phyloP scores from a whole-genome alignment of 106 monocot species.

The Allium cepa region DNA sequence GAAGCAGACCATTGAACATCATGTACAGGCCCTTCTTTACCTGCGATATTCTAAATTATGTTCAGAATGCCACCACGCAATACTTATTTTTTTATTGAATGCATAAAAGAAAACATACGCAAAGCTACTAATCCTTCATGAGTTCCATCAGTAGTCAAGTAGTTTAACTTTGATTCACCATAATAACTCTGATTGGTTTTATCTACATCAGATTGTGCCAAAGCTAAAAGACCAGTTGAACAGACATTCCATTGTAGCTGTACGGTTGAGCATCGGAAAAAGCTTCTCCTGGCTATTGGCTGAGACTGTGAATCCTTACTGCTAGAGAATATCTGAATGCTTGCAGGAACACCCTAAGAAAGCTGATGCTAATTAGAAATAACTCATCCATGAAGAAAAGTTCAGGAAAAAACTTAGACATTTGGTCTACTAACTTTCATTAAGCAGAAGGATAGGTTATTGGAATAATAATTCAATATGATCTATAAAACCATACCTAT shows the following conservation, averaged over 20 bases:
- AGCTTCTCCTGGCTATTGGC: conserved; percentile 78
- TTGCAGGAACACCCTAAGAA: conserved; percentile 85
- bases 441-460: too few relatives aligned
- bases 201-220: conserved; percentile 88
- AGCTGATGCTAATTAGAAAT: neutral
- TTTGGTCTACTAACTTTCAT: too few relatives aligned
- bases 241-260: conserved; percentile 75
- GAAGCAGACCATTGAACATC: conserved; percentile 92
- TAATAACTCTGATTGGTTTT: conserved; percentile 98
- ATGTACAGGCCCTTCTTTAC: conserved; percentile 96
- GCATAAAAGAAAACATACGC: conserved; percentile 33
- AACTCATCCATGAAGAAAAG: neutral
- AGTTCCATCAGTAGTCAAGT: conserved; percentile 79
- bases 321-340: conserved; percentile 85
- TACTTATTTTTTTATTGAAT: neutral
- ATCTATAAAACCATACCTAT: too few relatives aligned
- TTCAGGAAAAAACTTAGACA: too few relatives aligned
- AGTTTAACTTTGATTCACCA: conserved; percentile 94
- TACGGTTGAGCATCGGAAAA: conserved; percentile 84
- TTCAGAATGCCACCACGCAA: neutral
- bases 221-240: conserved; percentile 68
- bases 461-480: too few relatives aligned
- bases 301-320: conserved; percentile 55
- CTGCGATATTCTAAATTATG: conserved; percentile 22
- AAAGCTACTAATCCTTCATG: conserved; percentile 90